A percentile compares a stretch with the other conserved stretches of the same genome.
These are phyloP conservation scores for Cyberlindnera subsufficiens DNA, from an alignment of 805 yeast species.

Conservation along the genomic window DNA sequence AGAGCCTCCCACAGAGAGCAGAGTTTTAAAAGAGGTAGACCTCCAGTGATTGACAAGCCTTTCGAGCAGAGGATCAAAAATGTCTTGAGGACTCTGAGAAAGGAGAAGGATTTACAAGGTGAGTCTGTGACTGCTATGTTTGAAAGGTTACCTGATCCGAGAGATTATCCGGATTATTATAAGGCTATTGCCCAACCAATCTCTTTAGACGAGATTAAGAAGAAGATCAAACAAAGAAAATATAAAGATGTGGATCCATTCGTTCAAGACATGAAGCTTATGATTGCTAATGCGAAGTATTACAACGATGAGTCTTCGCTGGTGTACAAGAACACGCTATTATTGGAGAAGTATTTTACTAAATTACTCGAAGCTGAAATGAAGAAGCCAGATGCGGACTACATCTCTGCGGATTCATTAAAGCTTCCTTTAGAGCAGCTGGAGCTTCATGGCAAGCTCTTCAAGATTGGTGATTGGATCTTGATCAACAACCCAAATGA, in stretches of 20 bases:
- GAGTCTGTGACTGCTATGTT: conserved; percentile 56
- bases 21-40: conserved; percentile 67
- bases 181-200: conserved; percentile 51
- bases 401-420: conserved; percentile 45
- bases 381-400: conserved; percentile 76
- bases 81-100: conserved; percentile 74
- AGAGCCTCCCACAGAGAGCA: conserved; percentile 15
- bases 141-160: conserved; percentile 74
- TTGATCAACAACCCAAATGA: conserved; percentile 84
- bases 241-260: conserved; percentile 73
- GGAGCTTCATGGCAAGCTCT: conserved; percentile 63
- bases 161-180: conserved; percentile 39
- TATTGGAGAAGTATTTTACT: conserved; percentile 57
- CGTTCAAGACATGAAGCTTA: conserved; percentile 66
- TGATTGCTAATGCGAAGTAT: conserved; percentile 68
- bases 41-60: conserved; percentile 86
- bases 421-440: conserved; percentile 79
- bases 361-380: conserved; percentile 60
- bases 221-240: conserved; percentile 79
- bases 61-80: conserved; percentile 90
- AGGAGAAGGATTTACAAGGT: conserved; percentile 50
- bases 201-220: conserved; percentile 66
- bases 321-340: conserved; percentile 54
- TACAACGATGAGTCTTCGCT: conserved; percentile 55
- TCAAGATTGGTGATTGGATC: conserved; percentile 94